phyloP scores from a whole-genome alignment of 2,329 filamentous ascomycete genomes.

The Leptosphaerulina australis region DNA sequence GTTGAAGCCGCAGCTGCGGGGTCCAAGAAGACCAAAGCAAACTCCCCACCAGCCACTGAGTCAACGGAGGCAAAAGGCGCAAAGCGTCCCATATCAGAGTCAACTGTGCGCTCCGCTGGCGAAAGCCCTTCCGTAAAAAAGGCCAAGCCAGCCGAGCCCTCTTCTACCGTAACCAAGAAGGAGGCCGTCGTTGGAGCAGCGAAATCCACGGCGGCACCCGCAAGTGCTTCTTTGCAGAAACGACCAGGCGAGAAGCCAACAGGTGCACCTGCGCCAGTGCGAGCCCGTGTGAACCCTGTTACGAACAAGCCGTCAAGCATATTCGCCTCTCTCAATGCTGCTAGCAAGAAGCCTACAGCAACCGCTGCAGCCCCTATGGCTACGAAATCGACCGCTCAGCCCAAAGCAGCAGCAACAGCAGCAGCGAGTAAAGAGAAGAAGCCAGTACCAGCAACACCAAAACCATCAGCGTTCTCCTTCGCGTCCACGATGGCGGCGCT shows the following conservation, averaged over 20 bases:
- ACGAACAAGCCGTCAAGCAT: constrained; percentile 54
- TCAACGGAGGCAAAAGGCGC: constrained; percentile 35
- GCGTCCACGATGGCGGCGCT: constrained; percentile 50
- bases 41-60: constrained; percentile 35
- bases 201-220: constrained; percentile 19
- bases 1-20: constrained; percentile 53
- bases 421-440: constrained; percentile 41
- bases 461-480: constrained; percentile 46
- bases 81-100: constrained; percentile 39
- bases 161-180: constrained; percentile 28
- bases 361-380: constrained; percentile 28
- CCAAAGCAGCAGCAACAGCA: constrained; percentile 33
- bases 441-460: constrained; percentile 30
- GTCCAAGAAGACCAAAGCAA: constrained; percentile 46
- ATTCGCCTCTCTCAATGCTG: constrained; percentile 55
- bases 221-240: constrained; percentile 29
- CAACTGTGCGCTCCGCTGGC: constrained; percentile 22
- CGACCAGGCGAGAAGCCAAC: constrained; percentile 38
- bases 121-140: constrained; percentile 37
- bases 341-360: constrained; percentile 51
- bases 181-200: constrained; percentile 11
- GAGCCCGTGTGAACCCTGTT: constrained; percentile 45
- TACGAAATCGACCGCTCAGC: constrained; percentile 29
- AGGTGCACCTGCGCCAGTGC: constrained; percentile 33
- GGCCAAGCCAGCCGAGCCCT: constrained; percentile 34